Evolutionary conservation across 257 asterid genomes (phyloP).

Genomic region (Solanum bulbocastanum): DNA sequence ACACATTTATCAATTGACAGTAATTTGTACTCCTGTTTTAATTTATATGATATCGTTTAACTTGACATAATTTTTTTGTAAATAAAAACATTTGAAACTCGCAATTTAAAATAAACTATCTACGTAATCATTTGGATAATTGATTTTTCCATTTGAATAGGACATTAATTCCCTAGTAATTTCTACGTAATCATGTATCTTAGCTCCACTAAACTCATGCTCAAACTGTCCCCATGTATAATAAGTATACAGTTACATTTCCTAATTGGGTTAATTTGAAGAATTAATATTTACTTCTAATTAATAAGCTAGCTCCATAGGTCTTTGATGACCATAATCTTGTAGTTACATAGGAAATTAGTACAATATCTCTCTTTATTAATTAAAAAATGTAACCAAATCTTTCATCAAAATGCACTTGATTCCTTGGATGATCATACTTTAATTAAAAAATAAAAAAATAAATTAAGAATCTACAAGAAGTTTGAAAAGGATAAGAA

Average conservation of each 20-base stretch:
- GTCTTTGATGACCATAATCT: neutral
- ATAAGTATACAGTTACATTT: neutral
- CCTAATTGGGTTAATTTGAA: neutral
- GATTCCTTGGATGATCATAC: neutral
- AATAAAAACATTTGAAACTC: too few species aligned
- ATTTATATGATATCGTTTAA: too few species aligned
- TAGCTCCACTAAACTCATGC: neutral
- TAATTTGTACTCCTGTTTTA: too few species aligned
- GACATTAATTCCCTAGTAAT: neutral
- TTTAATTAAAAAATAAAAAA: neutral
- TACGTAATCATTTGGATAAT: neutral
- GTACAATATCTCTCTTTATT: neutral
- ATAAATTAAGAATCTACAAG: neutral
- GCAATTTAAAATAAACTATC: too few species aligned
- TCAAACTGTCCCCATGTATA: neutral
- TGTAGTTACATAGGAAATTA: neutral
- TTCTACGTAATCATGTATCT: neutral
- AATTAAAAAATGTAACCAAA: neutral
- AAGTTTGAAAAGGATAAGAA: slow-evolving; percentile 1
- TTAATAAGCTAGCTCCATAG: neutral
- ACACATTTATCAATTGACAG: neutral
- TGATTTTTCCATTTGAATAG: neutral
- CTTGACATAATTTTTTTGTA: too few species aligned
- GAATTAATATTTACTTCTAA: neutral
- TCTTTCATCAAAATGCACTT: neutral